phyloP scores from a whole-genome alignment of 2,329 filamentous ascomycete genomes.

The Pestalotiopsis sp. region DNA sequence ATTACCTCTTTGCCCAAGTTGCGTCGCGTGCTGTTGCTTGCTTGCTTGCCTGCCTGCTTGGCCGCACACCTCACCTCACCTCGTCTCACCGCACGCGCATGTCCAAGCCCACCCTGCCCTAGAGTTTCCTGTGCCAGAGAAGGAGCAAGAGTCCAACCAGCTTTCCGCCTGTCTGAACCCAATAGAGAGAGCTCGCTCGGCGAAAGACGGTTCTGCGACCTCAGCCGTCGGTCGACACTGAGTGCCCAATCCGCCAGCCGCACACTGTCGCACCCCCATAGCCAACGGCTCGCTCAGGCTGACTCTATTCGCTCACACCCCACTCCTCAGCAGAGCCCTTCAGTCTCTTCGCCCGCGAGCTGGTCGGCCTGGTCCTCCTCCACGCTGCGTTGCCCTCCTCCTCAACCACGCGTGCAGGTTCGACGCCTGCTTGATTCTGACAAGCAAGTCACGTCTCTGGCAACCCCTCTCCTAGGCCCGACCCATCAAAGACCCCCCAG shows the following conservation, averaged over 20 bases:
- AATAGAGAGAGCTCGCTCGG: neutral
- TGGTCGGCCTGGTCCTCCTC: neutral
- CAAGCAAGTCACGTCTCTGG: neutral
- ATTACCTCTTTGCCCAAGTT: neutral
- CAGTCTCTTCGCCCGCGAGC: slow-evolving; percentile 2
- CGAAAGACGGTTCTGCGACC: neutral
- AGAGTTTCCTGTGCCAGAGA: neutral
- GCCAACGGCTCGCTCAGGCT: neutral
- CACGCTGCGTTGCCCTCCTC: slow-evolving; percentile 3
- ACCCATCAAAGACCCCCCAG: neutral
- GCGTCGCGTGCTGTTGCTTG: neutral
- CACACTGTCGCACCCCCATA: neutral
- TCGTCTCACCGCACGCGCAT: neutral
- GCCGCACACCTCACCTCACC: neutral
- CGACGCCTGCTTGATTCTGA: slow-evolving; percentile 8
- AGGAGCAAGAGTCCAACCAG: too few relatives aligned
- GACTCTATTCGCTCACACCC: slow-evolving; percentile 10
- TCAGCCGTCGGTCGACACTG: neutral
- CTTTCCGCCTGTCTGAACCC: neutral
- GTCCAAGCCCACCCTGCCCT: neutral
- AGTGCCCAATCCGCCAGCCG: neutral
- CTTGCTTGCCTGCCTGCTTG: neutral
- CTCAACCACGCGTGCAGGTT: slow-evolving; percentile 3
- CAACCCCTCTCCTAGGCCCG: slow-evolving; percentile 4
- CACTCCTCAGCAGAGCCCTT: slow-evolving; percentile 8